These are phyloP conservation scores for Cerioporus squamosus DNA, from an alignment of 1,284 basidiomycete species.

Conservation along the genomic window DNA sequence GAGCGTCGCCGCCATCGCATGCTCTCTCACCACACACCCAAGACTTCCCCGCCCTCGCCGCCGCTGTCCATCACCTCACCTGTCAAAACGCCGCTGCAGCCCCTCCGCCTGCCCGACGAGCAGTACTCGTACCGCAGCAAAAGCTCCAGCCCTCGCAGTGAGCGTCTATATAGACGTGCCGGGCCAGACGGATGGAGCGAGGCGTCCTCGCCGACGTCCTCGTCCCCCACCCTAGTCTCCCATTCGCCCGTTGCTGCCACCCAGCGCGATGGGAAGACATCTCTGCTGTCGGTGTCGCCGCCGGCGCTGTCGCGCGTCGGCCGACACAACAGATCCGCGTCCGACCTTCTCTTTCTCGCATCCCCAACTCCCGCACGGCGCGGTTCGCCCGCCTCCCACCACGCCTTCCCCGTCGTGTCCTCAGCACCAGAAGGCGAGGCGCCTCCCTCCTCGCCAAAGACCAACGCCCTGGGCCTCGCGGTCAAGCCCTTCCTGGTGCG, in stretches of 20 bases:
- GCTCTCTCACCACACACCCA: not conserved
- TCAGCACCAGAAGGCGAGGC: not conserved
- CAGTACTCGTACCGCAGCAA: not conserved
- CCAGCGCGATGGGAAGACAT: no score
- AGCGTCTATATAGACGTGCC: not conserved
- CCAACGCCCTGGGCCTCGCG: not conserved
- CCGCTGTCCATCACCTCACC: not conserved
- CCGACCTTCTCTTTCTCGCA: not conserved
- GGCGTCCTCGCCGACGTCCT: no score
- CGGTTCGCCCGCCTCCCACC: not conserved
- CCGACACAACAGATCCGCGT: not conserved
- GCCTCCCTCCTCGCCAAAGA: not conserved
- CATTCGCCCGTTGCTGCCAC: no score
- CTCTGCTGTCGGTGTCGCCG: not conserved
- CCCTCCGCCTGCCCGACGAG: not conserved
- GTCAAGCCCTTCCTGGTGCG: slow-evolving; percentile 2
- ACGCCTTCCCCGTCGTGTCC: not conserved
- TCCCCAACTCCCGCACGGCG: not conserved
- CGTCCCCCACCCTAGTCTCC: no score
- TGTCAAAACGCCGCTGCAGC: not conserved
- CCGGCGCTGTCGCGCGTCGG: not conserved
- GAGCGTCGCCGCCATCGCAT: not conserved
- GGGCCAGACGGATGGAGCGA: no score
- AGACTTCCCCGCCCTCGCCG: not conserved
- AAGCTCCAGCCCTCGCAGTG: not conserved